Evolutionary conservation across 2,329 filamentous ascomycete genomes (phyloP), one percentile per base, ranked within the genome.

Genomic region (Berkeleyomyces basicola): DNA sequence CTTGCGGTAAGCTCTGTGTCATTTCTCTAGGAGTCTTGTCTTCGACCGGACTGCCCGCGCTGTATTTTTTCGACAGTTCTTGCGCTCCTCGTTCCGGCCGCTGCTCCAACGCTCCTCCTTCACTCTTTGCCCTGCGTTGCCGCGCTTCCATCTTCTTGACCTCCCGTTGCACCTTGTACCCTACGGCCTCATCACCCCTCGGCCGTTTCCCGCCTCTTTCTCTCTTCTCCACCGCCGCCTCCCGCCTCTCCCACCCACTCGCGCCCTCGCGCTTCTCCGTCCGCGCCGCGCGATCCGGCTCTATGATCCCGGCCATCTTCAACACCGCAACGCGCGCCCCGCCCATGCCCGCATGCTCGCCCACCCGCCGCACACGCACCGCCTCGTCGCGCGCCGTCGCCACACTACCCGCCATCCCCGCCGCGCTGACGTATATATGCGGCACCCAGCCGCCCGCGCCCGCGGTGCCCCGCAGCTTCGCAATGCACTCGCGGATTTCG

Each of bases 291-390:
- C 10, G 2, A 53, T 55, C 51, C 6, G 51, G 51, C 7, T 46
- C 51, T n/a, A 66, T 6, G 53, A 75, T 70, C 3, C 74, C 75
- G 1, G 74, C 74, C 70, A 77, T 72, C 57, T 75, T 72, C 37
- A 77, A 58, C 7, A 76, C 72, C 9, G 73, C 74, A 31, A 70
- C 67, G 60, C 74, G 69, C 37, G 73, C 74, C 6, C 73, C 75
- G 2, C 73, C 74, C 61, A 77, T 70, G 3, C 75, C 75, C 3
- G 70, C 74, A 16, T 57, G 47, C 37, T 61, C 62, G 2, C 58
- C 59, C n/a, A 63, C 7, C 31, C 71, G 71, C 5, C 71, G 58
- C 14, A 47, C 51, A 4, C 66, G 61, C 5, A 31, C 37, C 43
- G 40, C 65, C 59, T 67, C 67, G 7, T 63, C 51, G 58, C 65